phyloP scores from a whole-genome alignment of 2,329 filamentous ascomycete species.

The Botrytis deweyae region DNA sequence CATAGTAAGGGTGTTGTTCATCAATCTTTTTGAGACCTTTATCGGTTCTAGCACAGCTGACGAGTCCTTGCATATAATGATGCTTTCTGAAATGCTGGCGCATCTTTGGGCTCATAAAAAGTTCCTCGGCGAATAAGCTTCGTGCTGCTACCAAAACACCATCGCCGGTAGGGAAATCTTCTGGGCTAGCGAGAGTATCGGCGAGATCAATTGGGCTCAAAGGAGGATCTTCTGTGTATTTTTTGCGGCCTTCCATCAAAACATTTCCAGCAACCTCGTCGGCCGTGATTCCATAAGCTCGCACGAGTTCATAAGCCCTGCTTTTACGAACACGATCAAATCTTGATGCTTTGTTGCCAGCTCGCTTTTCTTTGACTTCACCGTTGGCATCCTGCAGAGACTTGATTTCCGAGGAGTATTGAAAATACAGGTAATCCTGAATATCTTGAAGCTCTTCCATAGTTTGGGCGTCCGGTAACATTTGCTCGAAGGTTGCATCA shows the following conservation, averaged over 20 bases:
- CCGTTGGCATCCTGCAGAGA: conserved; percentile 68
- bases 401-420: conserved; percentile 80
- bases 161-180: conserved; percentile 72
- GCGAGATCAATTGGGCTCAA: conserved; percentile 83
- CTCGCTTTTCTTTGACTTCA: conserved; percentile 64
- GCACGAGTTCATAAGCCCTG: conserved; percentile 77
- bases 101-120: conserved; percentile 84
- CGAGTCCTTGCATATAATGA: conserved; percentile 79
- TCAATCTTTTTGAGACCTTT: conserved; percentile 93
- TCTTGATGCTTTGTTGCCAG: conserved; percentile 75
- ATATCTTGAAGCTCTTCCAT: conserved; percentile 97
- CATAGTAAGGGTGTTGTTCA: conserved; percentile 93
- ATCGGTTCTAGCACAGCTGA: conserved; percentile 88
- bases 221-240: conserved; percentile 80
- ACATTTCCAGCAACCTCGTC: conserved; percentile 88
- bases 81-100: conserved; percentile 80
- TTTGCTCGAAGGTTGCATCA: conserved; percentile 76
- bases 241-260: conserved; percentile 72
- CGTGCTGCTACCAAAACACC: conserved; percentile 78
- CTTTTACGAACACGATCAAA: conserved; percentile 83
- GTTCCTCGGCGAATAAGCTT: conserved; percentile 86
- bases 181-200: conserved; percentile 69
- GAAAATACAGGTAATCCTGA: conserved; percentile 95
- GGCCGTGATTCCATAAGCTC: conserved; percentile 84
- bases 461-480: conserved; percentile 75